phyloP scores from a whole-genome alignment of 345 rosid genomes.

The Reutealis trisperma region DNA sequence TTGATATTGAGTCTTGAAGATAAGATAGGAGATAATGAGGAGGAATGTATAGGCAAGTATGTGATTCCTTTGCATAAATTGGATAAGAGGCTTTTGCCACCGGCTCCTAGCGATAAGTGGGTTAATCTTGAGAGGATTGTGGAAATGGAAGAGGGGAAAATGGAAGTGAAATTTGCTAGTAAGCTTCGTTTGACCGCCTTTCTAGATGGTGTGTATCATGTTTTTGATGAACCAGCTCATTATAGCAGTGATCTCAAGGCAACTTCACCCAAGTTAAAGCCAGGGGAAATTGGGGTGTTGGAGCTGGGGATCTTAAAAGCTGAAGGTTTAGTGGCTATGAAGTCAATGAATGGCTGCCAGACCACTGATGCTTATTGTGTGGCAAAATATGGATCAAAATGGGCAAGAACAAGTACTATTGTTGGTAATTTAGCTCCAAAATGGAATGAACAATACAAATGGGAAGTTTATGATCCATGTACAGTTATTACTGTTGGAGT shows the following conservation, averaged over 20 bases:
- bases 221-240: conserved; percentile 50
- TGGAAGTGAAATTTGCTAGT: conserved; percentile 42
- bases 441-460: conserved; percentile 49
- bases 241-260: conserved; percentile 55
- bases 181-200: conserved; percentile 41
- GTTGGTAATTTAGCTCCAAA: conserved; percentile 37
- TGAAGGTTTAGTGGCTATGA: conserved; percentile 42
- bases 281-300: conserved; percentile 40
- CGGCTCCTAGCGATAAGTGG: conserved; percentile 30
- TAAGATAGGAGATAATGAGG: conserved; percentile 34
- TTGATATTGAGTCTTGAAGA: conserved; percentile 50
- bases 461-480: conserved; percentile 51
- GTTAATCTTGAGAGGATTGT: conserved; percentile 38
- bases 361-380: conserved; percentile 54
- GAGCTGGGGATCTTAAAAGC: conserved; percentile 58
- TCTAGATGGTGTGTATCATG: conserved; percentile 63
- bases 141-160: conserved; percentile 28
- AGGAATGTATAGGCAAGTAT: conserved; percentile 45
- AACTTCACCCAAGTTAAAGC: conserved; percentile 41
- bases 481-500: conserved; percentile 45
- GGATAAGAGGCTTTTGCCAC: conserved; percentile 35
- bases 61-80: conserved; percentile 32
- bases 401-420: conserved; percentile 45
- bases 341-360: conserved; percentile 46
- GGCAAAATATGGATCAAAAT: conserved; percentile 48